Conservation (phyloP, 179 eudicot species). For the Drosera spatulata region DNA sequence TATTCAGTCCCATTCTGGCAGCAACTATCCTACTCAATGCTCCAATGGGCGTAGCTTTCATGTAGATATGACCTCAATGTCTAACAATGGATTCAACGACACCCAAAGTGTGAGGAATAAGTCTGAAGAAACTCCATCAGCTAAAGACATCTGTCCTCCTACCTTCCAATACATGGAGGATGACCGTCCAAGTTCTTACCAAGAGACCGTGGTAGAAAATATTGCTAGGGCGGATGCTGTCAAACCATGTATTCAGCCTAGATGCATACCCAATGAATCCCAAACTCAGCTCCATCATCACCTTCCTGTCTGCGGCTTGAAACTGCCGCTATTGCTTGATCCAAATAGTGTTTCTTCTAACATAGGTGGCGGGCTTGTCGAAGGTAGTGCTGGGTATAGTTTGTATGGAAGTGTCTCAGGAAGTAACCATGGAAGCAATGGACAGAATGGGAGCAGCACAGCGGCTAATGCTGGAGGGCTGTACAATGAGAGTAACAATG, state of each 20-base stretch:
- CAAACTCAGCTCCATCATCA: slow-evolving; percentile 18
- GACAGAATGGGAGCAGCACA: slow-evolving; percentile 35
- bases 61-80: slow-evolving; percentile 23
- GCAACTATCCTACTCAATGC: slow-evolving; percentile 17
- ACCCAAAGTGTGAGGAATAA: slow-evolving; percentile 11
- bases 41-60: slow-evolving; percentile 23
- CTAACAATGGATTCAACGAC: slow-evolving; percentile 15
- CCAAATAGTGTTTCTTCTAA: slow-evolving; percentile 29
- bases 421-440: slow-evolving; percentile 44
- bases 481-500: slow-evolving; percentile 20
- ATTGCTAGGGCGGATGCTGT: slow-evolving; percentile 1
- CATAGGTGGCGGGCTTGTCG: slow-evolving; percentile 16
- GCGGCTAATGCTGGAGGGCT: slow-evolving; percentile 22
- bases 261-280: slow-evolving; percentile 9
- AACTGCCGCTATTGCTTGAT: slow-evolving; percentile 16
- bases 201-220: slow-evolving; percentile 4
- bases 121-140: slow-evolving; percentile 21
- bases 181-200: slow-evolving; percentile 8
- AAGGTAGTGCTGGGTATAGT: slow-evolving; percentile 37
- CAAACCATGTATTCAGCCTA: slow-evolving; percentile 6
- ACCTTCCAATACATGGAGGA: slow-evolving; percentile 13
- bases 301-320: slow-evolving; percentile 12
- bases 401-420: slow-evolving; percentile 43
- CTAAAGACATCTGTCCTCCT: slow-evolving; percentile 17
- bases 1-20: slow-evolving; percentile 19